phyloP scores from a whole-genome alignment of 257 asterid species.

The Ilex aquifolium region DNA sequence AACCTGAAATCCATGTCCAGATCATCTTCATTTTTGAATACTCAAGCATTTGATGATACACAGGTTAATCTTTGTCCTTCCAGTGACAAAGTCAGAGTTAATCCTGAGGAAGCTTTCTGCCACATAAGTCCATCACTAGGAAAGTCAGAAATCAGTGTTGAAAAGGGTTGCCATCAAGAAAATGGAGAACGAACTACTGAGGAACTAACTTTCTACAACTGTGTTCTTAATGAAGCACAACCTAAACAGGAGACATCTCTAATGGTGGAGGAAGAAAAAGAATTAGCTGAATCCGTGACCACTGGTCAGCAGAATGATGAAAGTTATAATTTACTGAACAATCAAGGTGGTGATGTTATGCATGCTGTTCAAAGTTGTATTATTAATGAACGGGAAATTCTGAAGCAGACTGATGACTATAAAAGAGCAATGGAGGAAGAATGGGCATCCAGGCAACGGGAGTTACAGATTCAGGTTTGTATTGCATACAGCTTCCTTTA shows the following conservation, averaged over 20 bases:
- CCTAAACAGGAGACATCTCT: slow-evolving; percentile 11
- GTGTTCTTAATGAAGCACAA: slow-evolving; percentile 11
- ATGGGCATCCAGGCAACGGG: slow-evolving; percentile 64
- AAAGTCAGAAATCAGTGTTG: slow-evolving; percentile 8
- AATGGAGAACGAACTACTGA: slow-evolving; percentile 10
- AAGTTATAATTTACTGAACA: slow-evolving; percentile 16
- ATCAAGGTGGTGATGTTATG: slow-evolving; percentile 10
- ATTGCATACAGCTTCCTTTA: slow-evolving; percentile 6
- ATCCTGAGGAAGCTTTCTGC: slow-evolving; percentile 14
- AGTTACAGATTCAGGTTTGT: slow-evolving; percentile 63
- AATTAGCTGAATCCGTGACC: slow-evolving; percentile 7
- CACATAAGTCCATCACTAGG: slow-evolving; percentile 6
- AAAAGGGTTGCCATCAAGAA: slow-evolving; percentile 9
- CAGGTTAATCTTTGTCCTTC: slow-evolving; percentile 6
- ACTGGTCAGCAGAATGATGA: slow-evolving; percentile 18
- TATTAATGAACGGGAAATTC: slow-evolving; percentile 54
- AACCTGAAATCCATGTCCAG: slow-evolving; percentile 17
- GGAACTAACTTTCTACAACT: slow-evolving; percentile 6
- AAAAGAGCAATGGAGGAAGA: slow-evolving; percentile 75
- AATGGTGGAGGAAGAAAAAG: slow-evolving; percentile 5
- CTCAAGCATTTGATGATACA: slow-evolving; percentile 1
- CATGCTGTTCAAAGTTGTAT: slow-evolving; percentile 23
- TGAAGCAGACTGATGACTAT: slow-evolving; percentile 87
- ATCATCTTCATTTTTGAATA: slow-evolving; percentile 9
- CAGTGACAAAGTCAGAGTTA: slow-evolving; percentile 9